Base-by-base conservation (phyloP, 179 eudicot genomes). In the Gypsophila paniculata region DNA sequence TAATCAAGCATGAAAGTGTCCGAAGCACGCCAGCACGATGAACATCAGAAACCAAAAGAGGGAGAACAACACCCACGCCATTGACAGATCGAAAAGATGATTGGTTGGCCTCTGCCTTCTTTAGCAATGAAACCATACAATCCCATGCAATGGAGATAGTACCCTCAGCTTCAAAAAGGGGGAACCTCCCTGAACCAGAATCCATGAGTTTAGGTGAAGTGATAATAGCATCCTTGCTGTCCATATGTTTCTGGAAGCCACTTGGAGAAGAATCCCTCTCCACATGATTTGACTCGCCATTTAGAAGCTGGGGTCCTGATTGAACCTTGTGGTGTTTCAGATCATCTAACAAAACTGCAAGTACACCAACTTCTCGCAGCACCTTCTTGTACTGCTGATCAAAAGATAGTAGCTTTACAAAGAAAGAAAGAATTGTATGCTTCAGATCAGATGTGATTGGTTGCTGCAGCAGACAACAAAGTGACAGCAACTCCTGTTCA, bases 321-420 rank as follows among this genome's bases (percentile, higher is more conserved):
- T 87, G 89, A 85, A 78, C 84, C 80, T 84, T 93, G 81, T 96
- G 93, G 73, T 90, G 93, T 84, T 93, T 96, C 75, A 96, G 75
- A 84, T 96, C 99, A 79, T 96, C 98, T 55, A 96, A 79, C 75
- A 96, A 81, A 81, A 96, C 97, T 81, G 93, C 99, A 68, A 96
- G 89, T 74, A 96, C 92, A 69, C 99, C 99, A 83, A 96, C 98
- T 85, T 96, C 99, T 68, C 99, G 89, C 72, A 96, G 77, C 60
- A 90, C 92, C 80, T 88, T 96, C 81, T 96, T 96, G 84, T 90
- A 96, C 80, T 93, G 96, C 80, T 89, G 96, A 83, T 96, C 99
- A 79, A 93, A 96, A 44, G 99, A 96, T 55, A 96, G 79, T 23
- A 96, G 86, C 75, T 96, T 96, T 21, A 96, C 98, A 79, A 96